These are phyloP conservation scores for Trichoderma sp. DNA, from an alignment of 2,329 filamentous ascomycete genomes.

Conservation along the genomic window DNA sequence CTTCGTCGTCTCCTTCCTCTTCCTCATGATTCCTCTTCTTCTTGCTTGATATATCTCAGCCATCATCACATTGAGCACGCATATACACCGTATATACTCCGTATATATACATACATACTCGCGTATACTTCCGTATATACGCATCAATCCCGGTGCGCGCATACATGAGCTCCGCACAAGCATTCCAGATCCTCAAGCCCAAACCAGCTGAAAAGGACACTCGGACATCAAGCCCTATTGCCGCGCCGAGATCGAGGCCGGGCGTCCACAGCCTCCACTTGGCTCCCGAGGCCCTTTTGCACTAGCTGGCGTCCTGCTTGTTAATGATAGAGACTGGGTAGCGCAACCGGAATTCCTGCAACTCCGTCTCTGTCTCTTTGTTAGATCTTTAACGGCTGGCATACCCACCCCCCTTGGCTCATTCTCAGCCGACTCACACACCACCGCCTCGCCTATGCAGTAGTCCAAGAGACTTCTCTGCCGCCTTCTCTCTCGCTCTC, in stretches of 20 bases:
- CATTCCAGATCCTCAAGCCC: not conserved
- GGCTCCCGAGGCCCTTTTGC: conserved; percentile 16
- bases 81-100: not conserved
- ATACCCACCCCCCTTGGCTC: not conserved
- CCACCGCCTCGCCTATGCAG: not conserved
- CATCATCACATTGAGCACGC: not conserved
- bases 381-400: not conserved
- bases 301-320: not conserved
- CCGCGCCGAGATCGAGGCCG: conserved; percentile 17
- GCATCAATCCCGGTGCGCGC: not conserved
- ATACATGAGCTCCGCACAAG: not conserved
- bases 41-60: not conserved
- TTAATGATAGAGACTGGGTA: conserved; percentile 3
- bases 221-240: conserved; percentile 15
- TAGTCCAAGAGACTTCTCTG: not conserved
- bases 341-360: not conserved
- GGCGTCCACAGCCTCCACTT: conserved; percentile 13
- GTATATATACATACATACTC: not conserved
- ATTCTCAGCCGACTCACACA: conserved; percentile 6
- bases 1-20: not conserved
- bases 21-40: not conserved
- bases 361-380: not conserved
- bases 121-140: not conserved
- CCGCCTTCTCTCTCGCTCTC: not conserved
- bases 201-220: not conserved